These are phyloP conservation scores for Claviceps africana DNA, from an alignment of 2,329 filamentous ascomycete species.

Conservation along the genomic window DNA sequence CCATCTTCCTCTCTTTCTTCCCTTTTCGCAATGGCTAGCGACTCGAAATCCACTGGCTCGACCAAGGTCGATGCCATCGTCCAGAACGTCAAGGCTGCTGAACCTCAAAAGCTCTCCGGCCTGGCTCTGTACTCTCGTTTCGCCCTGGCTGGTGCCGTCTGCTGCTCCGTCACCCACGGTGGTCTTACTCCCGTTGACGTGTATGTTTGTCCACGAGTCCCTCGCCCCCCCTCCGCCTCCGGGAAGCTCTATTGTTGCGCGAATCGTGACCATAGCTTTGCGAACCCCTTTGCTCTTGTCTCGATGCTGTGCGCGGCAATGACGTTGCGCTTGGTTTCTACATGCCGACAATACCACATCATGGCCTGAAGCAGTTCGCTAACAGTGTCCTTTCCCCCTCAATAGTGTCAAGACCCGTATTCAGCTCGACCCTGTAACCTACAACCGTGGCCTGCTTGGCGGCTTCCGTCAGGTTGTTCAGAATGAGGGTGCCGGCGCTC, in stretches of 20 bases:
- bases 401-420: slow-evolving; percentile 86
- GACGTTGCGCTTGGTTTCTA: neutral
- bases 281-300: neutral
- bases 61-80: slow-evolving; percentile 31
- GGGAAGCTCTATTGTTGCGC: neutral
- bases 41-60: slow-evolving; percentile 23
- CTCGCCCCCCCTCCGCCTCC: neutral
- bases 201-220: slow-evolving; percentile 50
- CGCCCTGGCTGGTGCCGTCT: slow-evolving; percentile 92
- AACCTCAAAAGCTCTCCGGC: slow-evolving; percentile 30
- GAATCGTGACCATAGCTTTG: neutral
- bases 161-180: slow-evolving; percentile 97
- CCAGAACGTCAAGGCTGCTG: slow-evolving; percentile 26
- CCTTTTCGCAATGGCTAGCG: slow-evolving; percentile 29
- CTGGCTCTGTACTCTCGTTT: slow-evolving; percentile 82
- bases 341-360: neutral
- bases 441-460: slow-evolving; percentile 78
- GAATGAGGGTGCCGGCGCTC: slow-evolving; percentile 73
- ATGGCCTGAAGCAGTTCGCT: neutral
- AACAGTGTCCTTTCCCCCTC: neutral
- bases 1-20: neutral
- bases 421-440: slow-evolving; percentile 79
- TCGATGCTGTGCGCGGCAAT: neutral
- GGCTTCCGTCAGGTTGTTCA: slow-evolving; percentile 75
- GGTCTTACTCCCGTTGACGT: slow-evolving; percentile 96